Conservation (phyloP, 1,284 basidiomycete genomes). For the Trichosporon sp. region DNA sequence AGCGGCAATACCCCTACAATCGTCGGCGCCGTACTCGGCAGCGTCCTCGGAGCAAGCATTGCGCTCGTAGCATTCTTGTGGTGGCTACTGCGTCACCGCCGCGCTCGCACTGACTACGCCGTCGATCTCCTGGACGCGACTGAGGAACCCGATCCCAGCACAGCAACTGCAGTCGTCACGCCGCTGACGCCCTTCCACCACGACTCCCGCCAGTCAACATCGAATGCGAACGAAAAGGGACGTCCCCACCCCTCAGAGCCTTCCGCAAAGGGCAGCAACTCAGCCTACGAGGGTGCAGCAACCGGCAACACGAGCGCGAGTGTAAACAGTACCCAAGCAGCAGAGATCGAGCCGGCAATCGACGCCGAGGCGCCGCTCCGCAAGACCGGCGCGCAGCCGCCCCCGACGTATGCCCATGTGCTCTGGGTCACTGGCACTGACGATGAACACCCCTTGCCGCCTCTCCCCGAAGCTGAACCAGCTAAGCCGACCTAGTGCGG, state of each 20-base stretch:
- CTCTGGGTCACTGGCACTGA: background rate
- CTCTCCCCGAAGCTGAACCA: no score
- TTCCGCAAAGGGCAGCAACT: no score
- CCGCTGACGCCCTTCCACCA: background rate
- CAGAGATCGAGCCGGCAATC: background rate
- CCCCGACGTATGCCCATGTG: background rate
- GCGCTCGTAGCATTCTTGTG: background rate
- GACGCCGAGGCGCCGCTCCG: background rate
- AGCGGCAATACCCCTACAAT: background rate
- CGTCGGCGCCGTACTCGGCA: background rate
- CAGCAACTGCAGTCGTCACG: background rate
- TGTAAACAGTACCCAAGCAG: no score
- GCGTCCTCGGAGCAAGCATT: background rate
- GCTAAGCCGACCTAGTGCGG: no score
- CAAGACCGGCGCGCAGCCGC: background rate
- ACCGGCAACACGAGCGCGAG: background rate
- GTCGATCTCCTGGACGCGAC: background rate
- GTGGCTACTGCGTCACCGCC: background rate
- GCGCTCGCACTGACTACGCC: background rate
- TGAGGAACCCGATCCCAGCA: background rate
- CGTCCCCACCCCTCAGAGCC: no score
- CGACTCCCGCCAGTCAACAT: background rate
- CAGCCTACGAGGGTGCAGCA: background rate
- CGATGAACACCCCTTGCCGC: background rate
- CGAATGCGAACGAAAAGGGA: background rate